Base-by-base conservation (phyloP, 768 basidiomycete species). In the Phaeotremella fagi region DNA sequence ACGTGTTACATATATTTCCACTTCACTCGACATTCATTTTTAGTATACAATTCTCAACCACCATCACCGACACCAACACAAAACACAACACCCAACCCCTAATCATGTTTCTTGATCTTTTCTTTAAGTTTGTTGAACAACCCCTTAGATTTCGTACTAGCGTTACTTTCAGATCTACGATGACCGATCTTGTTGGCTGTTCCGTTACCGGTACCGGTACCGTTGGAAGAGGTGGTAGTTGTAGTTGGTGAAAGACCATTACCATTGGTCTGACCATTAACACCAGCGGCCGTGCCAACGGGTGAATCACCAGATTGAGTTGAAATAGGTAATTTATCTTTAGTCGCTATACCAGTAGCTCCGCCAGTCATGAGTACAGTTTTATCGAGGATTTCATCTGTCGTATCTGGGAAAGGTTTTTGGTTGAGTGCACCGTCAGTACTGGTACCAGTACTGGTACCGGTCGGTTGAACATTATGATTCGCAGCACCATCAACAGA, bases 101-200 rank as follows among this genome's bases (percentile, higher is more conserved):
- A n/a, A n/a, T n/a, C n/a, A n/a, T n/a, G n/a, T n/a, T 41, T 41
- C 59, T 61, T 63, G 26, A 65, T 48, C 45, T 68, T 54, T 15
- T 54, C 63, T 52, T 70, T 70, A 43, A 70, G 26, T 60, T 70
- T 70, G 37, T 54, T 50, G 44, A 70, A 61, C 41, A 70, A 60
- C 16, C 68, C 68, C 4, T 45, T 45, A 54, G 68, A 68, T 56
- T 66, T 69, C 22, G 55, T 57, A 26, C 46, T 55, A 38, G 41
- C 52, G 29, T 48, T 31, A 4, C 27, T 31, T 15, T 33, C 29
- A 7, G 46, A 31, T 12, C 46, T 27, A 5, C 22, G 6, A 25
- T 48, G 46, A n/a, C 46, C 46, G n/a, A n/a, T n/a, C n/a, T n/a
- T n/a, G n/a, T n/a, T n/a, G n/a, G n/a, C n/a, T 4, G 46, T 31